Base-by-base conservation (phyloP, 2,329 filamentous ascomycete genomes). In the Pseudogymnoascus sp. region DNA sequence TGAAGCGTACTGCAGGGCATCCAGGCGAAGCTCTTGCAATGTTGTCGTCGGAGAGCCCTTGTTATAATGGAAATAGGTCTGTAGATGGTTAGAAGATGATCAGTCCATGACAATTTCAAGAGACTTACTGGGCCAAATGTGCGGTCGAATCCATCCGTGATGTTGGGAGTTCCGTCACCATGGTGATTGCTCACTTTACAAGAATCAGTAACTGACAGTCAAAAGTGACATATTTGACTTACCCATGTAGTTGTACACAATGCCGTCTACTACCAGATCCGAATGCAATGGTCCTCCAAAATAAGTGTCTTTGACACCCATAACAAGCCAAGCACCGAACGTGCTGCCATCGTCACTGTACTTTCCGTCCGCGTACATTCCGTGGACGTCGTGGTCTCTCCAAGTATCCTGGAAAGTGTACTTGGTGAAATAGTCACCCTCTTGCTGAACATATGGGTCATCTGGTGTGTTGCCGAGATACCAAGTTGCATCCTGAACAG, bases 401-500 rank as follows among this genome's bases (percentile, higher is more conserved):
- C 82, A 86, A 1, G 75, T 76, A 62, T 82, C 81, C 4, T 77
- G 75, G 62, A 87, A 86, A 0, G 80, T 86, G 66, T 87, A 87
- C 68, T 87, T 87, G 20, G 84, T 87, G 67, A 86, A 87, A 70
- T 85, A 87, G 50, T 85, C 80, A 1, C 80, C 76, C 61, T 81
- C 77, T 50, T 82, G 73, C 37, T 77, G 70, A 0, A 83, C 80
- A 66, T 86, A 87, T 0, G 79, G 74, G 67, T 84, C 80, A 14
- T 79, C 67, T 0, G 78, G 77, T 0, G 78, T 78, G 54, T 80
- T 80, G 25, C 80, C 79, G 12, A 86, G 69, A 54, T 82, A 80
- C 81, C 82, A 86, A 0, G 84, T 85, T 4, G 84, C 83, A 70
- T 87, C 84, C 68, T 87, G 84, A 3, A 87, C 83, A 2, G 77